phyloP scores from a whole-genome alignment of 2,329 filamentous ascomycete genomes.

The Neopestalotiopsis sp. region DNA sequence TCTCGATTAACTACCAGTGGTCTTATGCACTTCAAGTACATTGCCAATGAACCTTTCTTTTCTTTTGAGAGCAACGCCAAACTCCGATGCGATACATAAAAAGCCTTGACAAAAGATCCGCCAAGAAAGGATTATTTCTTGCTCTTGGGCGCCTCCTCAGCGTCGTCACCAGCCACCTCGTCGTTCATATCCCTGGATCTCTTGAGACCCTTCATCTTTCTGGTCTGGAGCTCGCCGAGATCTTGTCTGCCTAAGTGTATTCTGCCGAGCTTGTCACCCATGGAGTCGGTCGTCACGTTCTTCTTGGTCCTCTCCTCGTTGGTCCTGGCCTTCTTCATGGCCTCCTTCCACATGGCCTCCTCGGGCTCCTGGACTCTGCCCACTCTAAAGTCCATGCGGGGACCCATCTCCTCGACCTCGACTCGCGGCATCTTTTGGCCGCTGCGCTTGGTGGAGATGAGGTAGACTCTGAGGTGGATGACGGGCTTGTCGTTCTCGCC shows the following conservation, averaged over 20 bases:
- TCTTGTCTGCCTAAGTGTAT: conserved; percentile 93
- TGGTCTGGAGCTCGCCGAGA: conserved; percentile 83
- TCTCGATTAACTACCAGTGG: not conserved
- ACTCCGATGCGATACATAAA: conserved; percentile 6
- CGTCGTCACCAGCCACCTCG: conserved; percentile 55
- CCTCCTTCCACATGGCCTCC: conserved; percentile 81
- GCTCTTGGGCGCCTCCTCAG: conserved; percentile 46
- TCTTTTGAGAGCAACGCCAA: conserved; percentile 12
- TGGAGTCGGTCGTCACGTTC: conserved; percentile 88
- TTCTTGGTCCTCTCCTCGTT: conserved; percentile 85
- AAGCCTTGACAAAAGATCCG: not conserved
- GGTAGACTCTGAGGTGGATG: conserved; percentile 78
- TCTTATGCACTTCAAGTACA: not conserved
- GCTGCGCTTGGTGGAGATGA: conserved; percentile 83
- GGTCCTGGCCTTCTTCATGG: conserved; percentile 83
- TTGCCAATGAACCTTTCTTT: not conserved
- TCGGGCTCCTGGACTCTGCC: conserved; percentile 83
- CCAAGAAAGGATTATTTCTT: conserved; percentile 33
- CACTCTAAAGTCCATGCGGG: conserved; percentile 76
- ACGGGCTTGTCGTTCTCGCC: conserved; percentile 56
- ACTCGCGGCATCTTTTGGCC: conserved; percentile 88
- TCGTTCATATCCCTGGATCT: conserved; percentile 69
- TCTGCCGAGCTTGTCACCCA: conserved; percentile 95
- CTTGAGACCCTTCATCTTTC: conserved; percentile 99
- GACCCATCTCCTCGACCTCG: conserved; percentile 94